Conservation (phyloP, 2,329 filamentous ascomycete genomes). For the Stemphylium vesicarium region DNA sequence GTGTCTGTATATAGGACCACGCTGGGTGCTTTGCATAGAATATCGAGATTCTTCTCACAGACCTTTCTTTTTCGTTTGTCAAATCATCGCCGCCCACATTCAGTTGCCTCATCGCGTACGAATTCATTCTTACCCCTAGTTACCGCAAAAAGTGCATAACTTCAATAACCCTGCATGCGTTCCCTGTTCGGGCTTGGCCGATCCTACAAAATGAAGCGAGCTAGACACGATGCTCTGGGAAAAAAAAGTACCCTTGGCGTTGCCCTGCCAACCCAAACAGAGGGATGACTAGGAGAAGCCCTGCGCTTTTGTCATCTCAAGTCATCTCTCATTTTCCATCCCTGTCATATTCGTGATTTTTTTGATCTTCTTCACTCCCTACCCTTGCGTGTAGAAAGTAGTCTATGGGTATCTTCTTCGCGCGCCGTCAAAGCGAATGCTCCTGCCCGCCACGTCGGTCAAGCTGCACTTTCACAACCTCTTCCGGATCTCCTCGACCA, state of each 20-base stretch:
- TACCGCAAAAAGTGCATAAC: neutral
- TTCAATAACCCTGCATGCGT: neutral
- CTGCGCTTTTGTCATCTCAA: neutral
- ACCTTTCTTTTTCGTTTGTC: neutral
- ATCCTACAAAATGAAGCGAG: too few relatives aligned
- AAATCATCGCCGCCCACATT: neutral
- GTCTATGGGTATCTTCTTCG: slow-evolving; percentile 18
- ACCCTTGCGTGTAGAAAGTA: slow-evolving; percentile 8
- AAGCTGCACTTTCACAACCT: slow-evolving; percentile 49
- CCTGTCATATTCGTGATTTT: neutral
- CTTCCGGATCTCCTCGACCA: slow-evolving; percentile 68
- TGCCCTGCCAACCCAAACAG: too few relatives aligned
- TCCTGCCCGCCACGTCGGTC: neutral
- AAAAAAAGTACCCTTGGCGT: too few relatives aligned
- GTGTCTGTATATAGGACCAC: slow-evolving; percentile 26
- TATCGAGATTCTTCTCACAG: slow-evolving; percentile 3
- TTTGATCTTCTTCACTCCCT: neutral
- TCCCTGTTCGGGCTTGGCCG: too few relatives aligned
- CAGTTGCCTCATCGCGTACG: neutral
- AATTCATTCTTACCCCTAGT: neutral
- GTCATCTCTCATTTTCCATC: neutral
- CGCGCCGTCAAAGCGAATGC: neutral
- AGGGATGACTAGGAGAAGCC: neutral
- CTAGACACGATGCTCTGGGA: too few relatives aligned
- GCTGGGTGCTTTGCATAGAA: slow-evolving; percentile 9